Base-by-base conservation (phyloP, 495 filamentous ascomycete species). In the Podospora pseudopauciseta region DNA sequence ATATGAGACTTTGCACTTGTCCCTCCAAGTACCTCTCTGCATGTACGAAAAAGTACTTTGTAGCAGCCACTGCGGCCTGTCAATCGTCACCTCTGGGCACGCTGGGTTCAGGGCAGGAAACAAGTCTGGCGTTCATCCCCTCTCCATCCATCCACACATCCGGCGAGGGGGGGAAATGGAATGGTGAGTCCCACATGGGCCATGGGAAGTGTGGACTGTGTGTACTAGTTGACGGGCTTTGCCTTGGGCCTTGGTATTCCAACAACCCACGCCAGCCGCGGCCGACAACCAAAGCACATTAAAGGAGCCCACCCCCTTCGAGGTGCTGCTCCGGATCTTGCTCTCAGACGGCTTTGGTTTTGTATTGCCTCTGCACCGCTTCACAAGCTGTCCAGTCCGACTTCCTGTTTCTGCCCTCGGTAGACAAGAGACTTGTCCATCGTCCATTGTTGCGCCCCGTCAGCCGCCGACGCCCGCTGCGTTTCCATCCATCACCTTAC, bases 301-400 rank as follows among this genome's bases (percentile, higher is more conserved):
- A 75, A 75, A 73, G 71, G 70, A 68, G 66, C 70, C 64, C 69
- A 67, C 69, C 63, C 72, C 72, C 74, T 73, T 71, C 73, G 66
- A 64, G 62, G 71, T 71, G 65, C 66, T 66, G 44, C 73, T 67
- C 72, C 73, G 67, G 60, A 65, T 61, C 73, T 68, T 68, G 61
- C 67, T 64, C 71, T 19, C 64, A 71, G 19, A 32, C 68, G 69
- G 64, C 72, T 59, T 69, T 70, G 68, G 67, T 62, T 58, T 70
- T 53, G 23, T n/a, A 20, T 65, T 49, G 19, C 44, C 53, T 23
- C 19, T 56, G 39, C 53, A 58, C 18, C 18, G 56, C 16, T 20
- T 61, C 59, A 13, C 39, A 49, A 7, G 39, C 39, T 49, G 39
- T 49, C 39, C 39, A 13, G 13, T 11, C 13, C 60, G 56, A 28